Conservation (phyloP, 139 green algal genomes). For the Limnomonas spitsbergensis region DNA sequence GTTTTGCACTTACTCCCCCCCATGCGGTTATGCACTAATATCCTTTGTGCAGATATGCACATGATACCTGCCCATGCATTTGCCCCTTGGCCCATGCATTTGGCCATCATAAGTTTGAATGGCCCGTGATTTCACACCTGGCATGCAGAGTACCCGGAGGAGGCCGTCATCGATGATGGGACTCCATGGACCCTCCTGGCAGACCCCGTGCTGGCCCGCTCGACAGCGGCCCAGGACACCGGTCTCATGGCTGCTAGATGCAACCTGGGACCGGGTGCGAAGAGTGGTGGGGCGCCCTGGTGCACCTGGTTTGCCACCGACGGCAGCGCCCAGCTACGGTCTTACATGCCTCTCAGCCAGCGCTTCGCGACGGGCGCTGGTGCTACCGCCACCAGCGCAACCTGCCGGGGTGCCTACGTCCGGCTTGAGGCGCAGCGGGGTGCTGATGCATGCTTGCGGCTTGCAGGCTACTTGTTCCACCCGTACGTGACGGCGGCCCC, state of each 20-base stretch:
- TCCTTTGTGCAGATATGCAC: not conserved
- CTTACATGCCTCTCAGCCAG: not conserved
- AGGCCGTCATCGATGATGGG: slow-evolving; percentile 12
- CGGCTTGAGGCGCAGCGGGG: not conserved
- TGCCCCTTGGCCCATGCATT: too few relatives aligned
- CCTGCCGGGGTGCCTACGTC: not conserved
- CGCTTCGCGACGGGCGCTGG: not conserved
- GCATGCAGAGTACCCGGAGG: not conserved
- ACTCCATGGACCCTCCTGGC: slow-evolving; percentile 6
- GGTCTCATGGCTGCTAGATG: slow-evolving; percentile 5
- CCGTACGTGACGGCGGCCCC: slow-evolving; percentile 11
- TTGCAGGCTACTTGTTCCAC: slow-evolving; percentile 31
- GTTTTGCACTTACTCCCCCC: not conserved
- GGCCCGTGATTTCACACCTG: too few relatives aligned
- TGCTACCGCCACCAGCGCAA: not conserved
- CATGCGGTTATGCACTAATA: not conserved
- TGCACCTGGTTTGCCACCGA: slow-evolving; percentile 12
- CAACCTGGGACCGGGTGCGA: not conserved
- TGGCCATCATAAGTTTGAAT: too few relatives aligned
- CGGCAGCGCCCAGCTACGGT: not conserved
- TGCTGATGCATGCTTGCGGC: slow-evolving; percentile 17
- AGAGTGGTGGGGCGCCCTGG: too few relatives aligned
- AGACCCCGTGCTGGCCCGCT: not conserved
- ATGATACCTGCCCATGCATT: not conserved
- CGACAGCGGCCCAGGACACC: not conserved